Evolutionary conservation across 2,329 filamentous ascomycete species (phyloP).

Genomic region (Emericellopsis cladophorae): DNA sequence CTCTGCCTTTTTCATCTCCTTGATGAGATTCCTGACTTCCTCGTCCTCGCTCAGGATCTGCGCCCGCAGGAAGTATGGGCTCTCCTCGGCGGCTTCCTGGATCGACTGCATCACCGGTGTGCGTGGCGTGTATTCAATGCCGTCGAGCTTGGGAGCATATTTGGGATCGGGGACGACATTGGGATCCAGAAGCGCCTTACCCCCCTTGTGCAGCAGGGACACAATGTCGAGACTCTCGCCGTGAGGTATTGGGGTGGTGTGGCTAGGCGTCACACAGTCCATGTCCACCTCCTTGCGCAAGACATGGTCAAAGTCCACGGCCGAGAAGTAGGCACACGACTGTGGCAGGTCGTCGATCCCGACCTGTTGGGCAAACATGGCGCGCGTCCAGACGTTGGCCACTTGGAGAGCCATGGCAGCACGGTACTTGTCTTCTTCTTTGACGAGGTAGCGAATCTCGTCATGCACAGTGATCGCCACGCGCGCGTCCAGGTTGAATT

Average conservation of each 20-base stretch:
- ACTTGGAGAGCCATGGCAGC: conserved; percentile 88
- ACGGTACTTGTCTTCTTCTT: conserved; percentile 73
- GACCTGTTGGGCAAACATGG: conserved; percentile 95
- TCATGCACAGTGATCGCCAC: conserved; percentile 93
- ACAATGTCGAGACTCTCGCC: conserved; percentile 81
- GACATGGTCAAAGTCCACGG: conserved; percentile 88
- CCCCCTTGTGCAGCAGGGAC: conserved; percentile 62
- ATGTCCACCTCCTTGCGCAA: conserved; percentile 97
- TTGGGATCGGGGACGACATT: conserved; percentile 39
- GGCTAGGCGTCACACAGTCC: conserved; percentile 88
- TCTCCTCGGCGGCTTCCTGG: conserved; percentile 28
- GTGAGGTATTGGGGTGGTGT: conserved; percentile 62
- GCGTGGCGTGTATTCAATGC: conserved; percentile 57
- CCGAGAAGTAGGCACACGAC: conserved; percentile 88
- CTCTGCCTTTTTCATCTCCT: conserved; percentile 33
- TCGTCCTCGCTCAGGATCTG: conserved; percentile 67
- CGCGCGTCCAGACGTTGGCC: conserved; percentile 89
- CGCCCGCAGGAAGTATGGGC: conserved; percentile 56
- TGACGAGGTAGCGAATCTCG: conserved; percentile 89
- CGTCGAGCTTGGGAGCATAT: conserved; percentile 42
- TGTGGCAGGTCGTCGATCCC: conserved; percentile 93
- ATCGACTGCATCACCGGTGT: conserved; percentile 70
- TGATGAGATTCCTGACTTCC: conserved; percentile 64
- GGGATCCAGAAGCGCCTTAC: conserved; percentile 56
- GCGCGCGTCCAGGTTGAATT: conserved; percentile 74